Percentiles rank a stretch among this genome's conserved stretches.
Evolutionary conservation across 164 flowering plant genomes (phyloP).

Genomic region (Kalanchoe fedtschenkoi): DNA sequence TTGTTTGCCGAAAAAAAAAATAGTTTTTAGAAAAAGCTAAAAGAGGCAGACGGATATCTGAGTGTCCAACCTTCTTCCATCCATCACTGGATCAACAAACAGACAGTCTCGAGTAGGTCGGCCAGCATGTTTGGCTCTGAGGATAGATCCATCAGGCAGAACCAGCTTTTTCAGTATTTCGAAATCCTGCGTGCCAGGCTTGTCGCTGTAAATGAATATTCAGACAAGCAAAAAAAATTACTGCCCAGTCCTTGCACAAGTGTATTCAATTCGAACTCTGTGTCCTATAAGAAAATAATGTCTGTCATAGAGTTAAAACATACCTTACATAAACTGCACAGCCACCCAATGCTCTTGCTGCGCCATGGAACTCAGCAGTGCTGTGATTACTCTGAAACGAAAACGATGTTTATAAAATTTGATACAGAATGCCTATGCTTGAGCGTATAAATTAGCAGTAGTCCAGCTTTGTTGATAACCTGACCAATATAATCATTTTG

Average conservation of each 20-base stretch:
- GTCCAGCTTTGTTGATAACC: neutral
- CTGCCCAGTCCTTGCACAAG: neutral
- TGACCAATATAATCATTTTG: no score
- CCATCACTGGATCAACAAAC: slow-evolving; percentile 59
- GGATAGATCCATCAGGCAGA: slow-evolving; percentile 58
- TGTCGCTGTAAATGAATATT: slow-evolving; percentile 36
- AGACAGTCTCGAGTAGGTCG: slow-evolving; percentile 61
- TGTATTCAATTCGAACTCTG: neutral
- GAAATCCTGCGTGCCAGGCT: slow-evolving; percentile 54
- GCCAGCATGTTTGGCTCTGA: slow-evolving; percentile 54
- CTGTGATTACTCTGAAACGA: slow-evolving; percentile 42
- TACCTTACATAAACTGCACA: slow-evolving; percentile 71
- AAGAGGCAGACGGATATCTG: neutral
- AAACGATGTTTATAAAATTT: neutral
- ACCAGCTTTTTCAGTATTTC: slow-evolving; percentile 47
- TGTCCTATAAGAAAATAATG: neutral
- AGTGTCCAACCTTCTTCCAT: slow-evolving; percentile 44
- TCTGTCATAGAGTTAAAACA: no score
- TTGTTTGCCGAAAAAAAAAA: no score
- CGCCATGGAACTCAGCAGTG: slow-evolving; percentile 55
- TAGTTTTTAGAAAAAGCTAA: no score
- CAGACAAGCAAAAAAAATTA: neutral
- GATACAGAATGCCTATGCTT: no score
- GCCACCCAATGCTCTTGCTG: slow-evolving; percentile 59
- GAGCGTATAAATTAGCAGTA: neutral